phyloP scores from a whole-genome alignment of 1,139 yeast species.

The Kazachstania sp. region DNA sequence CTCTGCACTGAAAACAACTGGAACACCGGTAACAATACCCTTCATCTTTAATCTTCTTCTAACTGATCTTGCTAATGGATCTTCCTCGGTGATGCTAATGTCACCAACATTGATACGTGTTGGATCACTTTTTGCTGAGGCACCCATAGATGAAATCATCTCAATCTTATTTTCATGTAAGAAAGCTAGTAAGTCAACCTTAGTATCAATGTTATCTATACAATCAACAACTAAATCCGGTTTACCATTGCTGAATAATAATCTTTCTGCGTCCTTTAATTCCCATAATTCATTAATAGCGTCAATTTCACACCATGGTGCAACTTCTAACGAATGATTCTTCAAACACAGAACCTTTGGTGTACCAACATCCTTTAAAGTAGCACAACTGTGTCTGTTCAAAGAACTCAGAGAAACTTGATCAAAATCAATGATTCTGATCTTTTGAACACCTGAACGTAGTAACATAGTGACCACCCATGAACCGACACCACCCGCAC shows the following conservation, averaged over 20 bases:
- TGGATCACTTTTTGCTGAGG: slow-evolving; percentile 86
- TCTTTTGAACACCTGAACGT: slow-evolving; percentile 74
- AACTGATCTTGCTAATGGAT: slow-evolving; percentile 82
- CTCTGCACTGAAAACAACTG: slow-evolving; percentile 87
- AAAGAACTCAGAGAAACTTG: slow-evolving; percentile 88
- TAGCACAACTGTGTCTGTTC: slow-evolving; percentile 92
- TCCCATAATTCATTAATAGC: slow-evolving; percentile 73
- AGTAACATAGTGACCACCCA: slow-evolving; percentile 92
- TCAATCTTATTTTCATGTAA: slow-evolving; percentile 52
- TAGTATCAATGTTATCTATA: slow-evolving; percentile 91
- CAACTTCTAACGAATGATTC: slow-evolving; percentile 53
- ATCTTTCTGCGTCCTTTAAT: slow-evolving; percentile 50
- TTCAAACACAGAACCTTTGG: slow-evolving; percentile 77
- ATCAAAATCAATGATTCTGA: slow-evolving; percentile 85
- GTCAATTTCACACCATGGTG: slow-evolving; percentile 88
- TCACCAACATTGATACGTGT: slow-evolving; percentile 75
- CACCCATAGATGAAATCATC: slow-evolving; percentile 89
- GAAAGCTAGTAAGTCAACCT: slow-evolving; percentile 75
- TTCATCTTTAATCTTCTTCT: slow-evolving; percentile 71
- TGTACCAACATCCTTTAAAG: slow-evolving; percentile 77
- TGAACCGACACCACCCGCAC: slow-evolving; percentile 98
- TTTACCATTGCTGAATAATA: slow-evolving; percentile 45
- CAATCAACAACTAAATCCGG: slow-evolving; percentile 84
- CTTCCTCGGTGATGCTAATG: slow-evolving; percentile 76
- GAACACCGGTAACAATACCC: slow-evolving; percentile 69